Evolutionary conservation across 2,329 filamentous ascomycete genomes (phyloP).

Genomic region (Lachnellula cervina): DNA sequence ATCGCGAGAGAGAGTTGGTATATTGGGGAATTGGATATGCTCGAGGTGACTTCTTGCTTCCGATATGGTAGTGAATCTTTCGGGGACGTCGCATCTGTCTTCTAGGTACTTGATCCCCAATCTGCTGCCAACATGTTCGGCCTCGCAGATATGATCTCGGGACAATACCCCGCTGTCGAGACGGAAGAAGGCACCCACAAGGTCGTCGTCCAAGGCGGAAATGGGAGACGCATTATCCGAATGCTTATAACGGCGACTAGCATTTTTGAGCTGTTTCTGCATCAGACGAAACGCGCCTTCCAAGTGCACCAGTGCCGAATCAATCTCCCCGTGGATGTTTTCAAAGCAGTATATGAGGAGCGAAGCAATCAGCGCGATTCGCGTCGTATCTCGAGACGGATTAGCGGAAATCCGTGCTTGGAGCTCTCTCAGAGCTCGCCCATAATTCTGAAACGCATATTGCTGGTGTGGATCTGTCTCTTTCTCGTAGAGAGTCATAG

Average conservation of each 20-base stretch:
- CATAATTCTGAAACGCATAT: slow-evolving; percentile 21
- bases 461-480: slow-evolving; percentile 9
- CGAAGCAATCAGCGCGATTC: slow-evolving; percentile 19
- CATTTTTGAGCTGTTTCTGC: slow-evolving; percentile 8
- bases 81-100: slow-evolving; percentile 6
- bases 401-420: slow-evolving; percentile 4
- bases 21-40: slow-evolving; percentile 8
- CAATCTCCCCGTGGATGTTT: slow-evolving; percentile 15
- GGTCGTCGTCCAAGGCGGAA: slow-evolving; percentile 17
- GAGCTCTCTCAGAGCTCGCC: slow-evolving; percentile 18
- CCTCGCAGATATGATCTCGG: not conserved
- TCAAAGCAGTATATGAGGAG: slow-evolving; percentile 24
- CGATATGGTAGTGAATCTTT: slow-evolving; percentile 3
- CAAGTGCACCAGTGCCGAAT: slow-evolving; percentile 14
- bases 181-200: slow-evolving; percentile 18
- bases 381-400: slow-evolving; percentile 8
- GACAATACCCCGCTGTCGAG: slow-evolving; percentile 13
- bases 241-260: not conserved
- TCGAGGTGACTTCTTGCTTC: slow-evolving; percentile 13
- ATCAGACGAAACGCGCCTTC: slow-evolving; percentile 17
- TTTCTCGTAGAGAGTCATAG: not conserved
- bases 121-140: not conserved
- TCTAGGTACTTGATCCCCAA: slow-evolving; percentile 13
- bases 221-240: slow-evolving; percentile 2
- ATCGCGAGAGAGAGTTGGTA: slow-evolving; percentile 10